Evolutionary conservation across 257 asterid genomes (phyloP).

Genomic region (Primulina tabacum): DNA sequence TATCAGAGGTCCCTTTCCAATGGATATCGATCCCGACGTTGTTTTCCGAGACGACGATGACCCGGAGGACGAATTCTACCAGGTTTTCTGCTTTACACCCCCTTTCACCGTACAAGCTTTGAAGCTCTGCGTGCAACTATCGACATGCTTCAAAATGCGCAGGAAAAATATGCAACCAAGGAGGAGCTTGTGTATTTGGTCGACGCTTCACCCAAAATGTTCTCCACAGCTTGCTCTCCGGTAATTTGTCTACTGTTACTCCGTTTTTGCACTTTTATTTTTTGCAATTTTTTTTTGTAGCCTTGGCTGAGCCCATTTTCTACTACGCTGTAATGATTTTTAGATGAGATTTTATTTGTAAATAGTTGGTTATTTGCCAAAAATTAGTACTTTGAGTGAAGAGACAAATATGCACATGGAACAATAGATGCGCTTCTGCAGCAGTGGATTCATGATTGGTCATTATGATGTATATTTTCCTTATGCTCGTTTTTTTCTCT

Average conservation of each 20-base stretch:
- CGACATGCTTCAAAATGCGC: constrained; percentile 27
- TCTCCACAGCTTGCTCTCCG: constrained; percentile 48
- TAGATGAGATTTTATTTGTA: too few species aligned
- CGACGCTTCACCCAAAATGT: constrained; percentile 98
- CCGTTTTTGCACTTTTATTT: too few species aligned
- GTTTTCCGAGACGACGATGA: constrained; percentile 88
- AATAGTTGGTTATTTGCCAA: too few species aligned
- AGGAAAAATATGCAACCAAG: constrained; percentile 66
- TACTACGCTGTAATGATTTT: too few species aligned
- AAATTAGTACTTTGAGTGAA: too few species aligned
- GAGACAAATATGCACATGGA: too few species aligned
- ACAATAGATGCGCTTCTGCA: too few species aligned
- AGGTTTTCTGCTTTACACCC: constrained; percentile 27
- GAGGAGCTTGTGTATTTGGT: constrained; percentile 74
- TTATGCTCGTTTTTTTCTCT: too few species aligned
- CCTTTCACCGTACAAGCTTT: background rate
- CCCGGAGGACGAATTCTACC: constrained; percentile 53
- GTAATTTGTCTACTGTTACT: background rate
- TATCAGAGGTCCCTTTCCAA: constrained; percentile 8
- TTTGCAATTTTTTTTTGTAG: too few species aligned
- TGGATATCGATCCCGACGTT: constrained; percentile 95
- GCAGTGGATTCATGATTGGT: too few species aligned
- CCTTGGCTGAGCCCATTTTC: too few species aligned
- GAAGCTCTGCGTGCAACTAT: background rate
- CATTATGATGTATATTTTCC: too few species aligned